These are phyloP conservation scores for Pilaira anomala DNA, from an alignment of 192 early-diverging fungal genomes.

Conservation along the genomic window DNA sequence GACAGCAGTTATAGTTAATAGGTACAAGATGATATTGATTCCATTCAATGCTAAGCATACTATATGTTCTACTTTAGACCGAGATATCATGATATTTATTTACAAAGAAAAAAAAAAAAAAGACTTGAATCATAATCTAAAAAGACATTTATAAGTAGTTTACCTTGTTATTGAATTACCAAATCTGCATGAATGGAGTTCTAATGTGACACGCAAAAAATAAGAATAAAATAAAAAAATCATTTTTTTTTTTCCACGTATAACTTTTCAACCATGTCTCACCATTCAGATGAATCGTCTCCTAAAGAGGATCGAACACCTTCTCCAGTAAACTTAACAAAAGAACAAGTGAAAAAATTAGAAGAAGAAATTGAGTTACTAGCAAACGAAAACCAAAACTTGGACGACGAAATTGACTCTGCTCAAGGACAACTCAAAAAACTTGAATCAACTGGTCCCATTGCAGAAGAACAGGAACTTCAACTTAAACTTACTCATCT, in stretches of 20 bases:
- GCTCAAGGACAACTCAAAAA: not conserved
- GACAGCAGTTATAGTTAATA: conserved; percentile 20
- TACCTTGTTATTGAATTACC: conserved; percentile 12
- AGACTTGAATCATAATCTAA: not conserved
- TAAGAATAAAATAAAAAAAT: not conserved
- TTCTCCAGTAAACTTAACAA: not conserved
- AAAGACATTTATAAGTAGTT: not conserved
- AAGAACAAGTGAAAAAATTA: not conserved
- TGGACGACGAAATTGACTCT: not conserved
- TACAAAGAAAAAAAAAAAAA: not conserved
- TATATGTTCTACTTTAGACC: conserved; percentile 28
- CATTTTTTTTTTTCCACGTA: not conserved
- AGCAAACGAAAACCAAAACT: not conserved
- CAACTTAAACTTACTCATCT: not conserved
- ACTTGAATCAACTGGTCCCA: not conserved
- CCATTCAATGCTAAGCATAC: conserved; percentile 21
- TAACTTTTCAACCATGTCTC: too few relatives aligned
- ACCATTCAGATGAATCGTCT: not conserved
- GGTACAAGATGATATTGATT: conserved; percentile 26
- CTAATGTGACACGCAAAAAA: not conserved
- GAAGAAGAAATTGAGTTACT: not conserved
- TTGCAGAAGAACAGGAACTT: not conserved
- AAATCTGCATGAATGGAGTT: not conserved
- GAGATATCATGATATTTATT: conserved; percentile 20
- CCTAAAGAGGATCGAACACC: not conserved